Evolutionary conservation across 768 basidiomycete species (phyloP), one percentile per base, ranked within the genome.

Genomic region (Cantharellus cinnabarinus): DNA sequence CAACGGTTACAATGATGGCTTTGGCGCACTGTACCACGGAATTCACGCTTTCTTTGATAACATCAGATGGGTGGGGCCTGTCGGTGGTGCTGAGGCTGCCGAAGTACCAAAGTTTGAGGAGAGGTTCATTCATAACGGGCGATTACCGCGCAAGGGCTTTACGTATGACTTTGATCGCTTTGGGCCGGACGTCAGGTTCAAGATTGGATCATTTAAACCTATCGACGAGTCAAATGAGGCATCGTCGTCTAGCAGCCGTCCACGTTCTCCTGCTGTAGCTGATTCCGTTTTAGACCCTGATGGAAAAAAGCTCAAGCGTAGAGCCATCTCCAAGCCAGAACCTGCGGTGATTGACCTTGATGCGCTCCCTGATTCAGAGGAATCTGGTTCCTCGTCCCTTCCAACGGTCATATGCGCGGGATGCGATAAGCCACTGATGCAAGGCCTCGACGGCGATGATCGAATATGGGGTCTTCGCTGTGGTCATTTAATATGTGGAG

Each of bases 401-500:
- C 52, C 52, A 7, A 54, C 35, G 1, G 14, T 54, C 7, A 37
- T 54, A 10, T 54, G 52, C 52, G 7, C 52, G 14, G 10, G 10
- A 7, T 54, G 52, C 35, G 52, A 54, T 10, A 54, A 54, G 52
- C 52, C 52, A 10, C 35, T 54, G 52, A 10, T 37, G 7, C 7
- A 14, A 10, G 35, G 52, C 52, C 52, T 10, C 14, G 52, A 54
- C 7, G 52, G 35, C 52, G 10, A 10, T 10, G 52, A 54, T 10
- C 10, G 52, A 7, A 37, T 57, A 5, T 57, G 56, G 56, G 56
- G 37, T 35, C 56, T 57, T 41, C 56, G 56, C 5, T 57, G 56
- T 37, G 56, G 56, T 10, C 56, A 57, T 35, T 42, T 57, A 15
- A 57, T 57, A 15, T 57, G 56, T 42, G 56, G 56, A 42, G 56